These are phyloP conservation scores for Powellomyces hirtus DNA, from an alignment of 192 early-diverging fungal genomes.

Conservation along the genomic window DNA sequence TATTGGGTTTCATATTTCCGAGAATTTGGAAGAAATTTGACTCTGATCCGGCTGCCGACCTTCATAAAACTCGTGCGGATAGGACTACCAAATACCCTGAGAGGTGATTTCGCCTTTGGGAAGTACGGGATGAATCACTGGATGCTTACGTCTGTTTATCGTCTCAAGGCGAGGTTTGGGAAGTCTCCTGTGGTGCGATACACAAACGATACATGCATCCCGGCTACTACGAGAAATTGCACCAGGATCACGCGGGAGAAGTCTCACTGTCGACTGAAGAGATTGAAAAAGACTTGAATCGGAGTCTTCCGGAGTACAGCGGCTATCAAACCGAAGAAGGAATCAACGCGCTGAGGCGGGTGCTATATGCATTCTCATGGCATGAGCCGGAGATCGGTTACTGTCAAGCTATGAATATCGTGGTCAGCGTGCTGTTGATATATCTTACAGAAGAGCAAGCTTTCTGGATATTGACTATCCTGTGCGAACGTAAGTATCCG, in stretches of 20 bases:
- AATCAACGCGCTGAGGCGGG: constrained; percentile 88
- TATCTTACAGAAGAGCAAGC: constrained; percentile 96
- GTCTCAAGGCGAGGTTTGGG: constrained; percentile 80
- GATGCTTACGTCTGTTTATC: neutral
- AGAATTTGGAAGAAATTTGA: constrained; percentile 87
- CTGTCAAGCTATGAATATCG: constrained; percentile 99
- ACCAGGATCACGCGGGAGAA: constrained; percentile 65
- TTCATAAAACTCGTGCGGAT: constrained; percentile 88
- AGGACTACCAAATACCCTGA: constrained; percentile 80
- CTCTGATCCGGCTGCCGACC: constrained; percentile 71
- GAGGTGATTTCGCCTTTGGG: constrained; percentile 41
- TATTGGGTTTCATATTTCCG: constrained; percentile 66
- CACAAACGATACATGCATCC: constrained; percentile 81
- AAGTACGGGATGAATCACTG: neutral
- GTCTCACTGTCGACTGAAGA: constrained; percentile 83
- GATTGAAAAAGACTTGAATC: constrained; percentile 94
- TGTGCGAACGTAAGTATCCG: constrained; percentile 63
- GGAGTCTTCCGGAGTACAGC: constrained; percentile 34
- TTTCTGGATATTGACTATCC: constrained; percentile 90
- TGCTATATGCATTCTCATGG: constrained; percentile 66
- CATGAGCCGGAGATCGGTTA: constrained; percentile 88
- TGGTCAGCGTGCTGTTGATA: constrained; percentile 89
- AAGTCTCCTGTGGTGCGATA: constrained; percentile 84
- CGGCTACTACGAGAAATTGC: constrained; percentile 77
- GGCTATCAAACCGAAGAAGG: constrained; percentile 85